Percentiles rank a stretch among this genome's conserved stretches.
These are phyloP conservation scores for Aureobasidium sp. DNA, from an alignment of 2,329 filamentous ascomycete species.

Conservation along the genomic window DNA sequence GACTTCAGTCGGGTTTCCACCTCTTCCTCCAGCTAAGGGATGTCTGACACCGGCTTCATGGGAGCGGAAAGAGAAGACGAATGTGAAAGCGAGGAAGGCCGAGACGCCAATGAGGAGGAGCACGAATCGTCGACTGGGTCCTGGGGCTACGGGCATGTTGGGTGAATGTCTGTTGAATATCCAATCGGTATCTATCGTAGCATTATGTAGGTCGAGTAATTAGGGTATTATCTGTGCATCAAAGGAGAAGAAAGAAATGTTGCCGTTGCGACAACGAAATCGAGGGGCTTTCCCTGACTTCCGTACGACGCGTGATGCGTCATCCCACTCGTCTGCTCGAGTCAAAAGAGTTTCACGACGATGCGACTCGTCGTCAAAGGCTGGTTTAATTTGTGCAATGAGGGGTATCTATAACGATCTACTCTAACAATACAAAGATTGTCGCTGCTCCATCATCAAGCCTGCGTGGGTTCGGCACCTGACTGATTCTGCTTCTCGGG, in stretches of 20 bases:
- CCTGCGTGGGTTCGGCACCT: background rate
- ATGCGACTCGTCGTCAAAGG: background rate
- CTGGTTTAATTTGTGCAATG: background rate
- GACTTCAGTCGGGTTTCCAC: slow-evolving; percentile 14
- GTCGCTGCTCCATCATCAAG: background rate
- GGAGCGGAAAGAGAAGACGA: slow-evolving; percentile 50
- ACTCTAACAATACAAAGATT: background rate
- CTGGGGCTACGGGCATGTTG: slow-evolving; percentile 17
- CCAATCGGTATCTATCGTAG: background rate
- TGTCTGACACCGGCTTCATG: slow-evolving; percentile 23
- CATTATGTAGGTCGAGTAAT: background rate
- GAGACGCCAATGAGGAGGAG: slow-evolving; percentile 46
- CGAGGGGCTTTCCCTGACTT: slow-evolving; percentile 1
- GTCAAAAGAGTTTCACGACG: background rate
- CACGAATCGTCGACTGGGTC: slow-evolving; percentile 29
- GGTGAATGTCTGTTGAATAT: background rate
- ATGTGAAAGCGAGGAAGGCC: slow-evolving; percentile 49
- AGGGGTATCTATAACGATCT: background rate
- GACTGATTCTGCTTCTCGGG: background rate
- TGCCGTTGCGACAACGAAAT: slow-evolving; percentile 7
- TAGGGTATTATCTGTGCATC: background rate
- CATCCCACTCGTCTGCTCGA: background rate
- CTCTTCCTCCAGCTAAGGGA: slow-evolving; percentile 12
- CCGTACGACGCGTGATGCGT: background rate
- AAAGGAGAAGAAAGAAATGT: slow-evolving; percentile 1